Base-by-base conservation (phyloP, 1,284 basidiomycete genomes). In the Sphaerobolus stellatus region DNA sequence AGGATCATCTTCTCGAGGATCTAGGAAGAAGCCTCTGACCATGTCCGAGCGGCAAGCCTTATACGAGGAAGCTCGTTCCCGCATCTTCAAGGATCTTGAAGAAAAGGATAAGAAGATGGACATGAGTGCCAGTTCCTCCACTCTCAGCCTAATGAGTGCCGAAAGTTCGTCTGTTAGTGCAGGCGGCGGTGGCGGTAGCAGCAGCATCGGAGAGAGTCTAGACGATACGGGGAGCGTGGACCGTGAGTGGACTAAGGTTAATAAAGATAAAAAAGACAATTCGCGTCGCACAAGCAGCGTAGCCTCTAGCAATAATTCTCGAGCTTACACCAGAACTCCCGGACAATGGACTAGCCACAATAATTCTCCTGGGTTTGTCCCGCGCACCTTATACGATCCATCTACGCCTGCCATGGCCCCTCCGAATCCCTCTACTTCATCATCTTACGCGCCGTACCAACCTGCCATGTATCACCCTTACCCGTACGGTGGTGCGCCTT, bases 21-120 rank as follows among this genome's bases (percentile, higher is more conserved):
- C 79, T 59, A 75, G 69, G 62, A 88, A 84, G 71, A 84, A 86
- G 64, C 77, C 78, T 31, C 80, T 82, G 72, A 90, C 89, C 2
- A 84, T 92, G 36, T 85, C 86, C 62, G 84, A 91, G 67, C 84
- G 90, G 45, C 88, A 88, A 64, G 90, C 88, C 2, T 90, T 87
- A 13, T 92, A 92, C 63, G 86, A 89, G 53, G 83, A 88, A 67
- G 90, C 90, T 28, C 82, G 90, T 41, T 84, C 82, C 33, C 80
- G 90, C 52, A 92, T 92, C 60, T 92, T 92, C 71, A 85, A 86
- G 80, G 83, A 72, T 57, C 89, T 90, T 62, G 79, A 88, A 64
- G 87, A 87, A 62, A 88, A 87, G 64, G 78, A 76, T 54, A 88
- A 89, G 67, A 87, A 86, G 50, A 85, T 83, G 62, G 84, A 86